Evolutionary conservation across 2,329 filamentous ascomycete genomes (phyloP).

Genomic region (Aaosphaeria pasadenensis): DNA sequence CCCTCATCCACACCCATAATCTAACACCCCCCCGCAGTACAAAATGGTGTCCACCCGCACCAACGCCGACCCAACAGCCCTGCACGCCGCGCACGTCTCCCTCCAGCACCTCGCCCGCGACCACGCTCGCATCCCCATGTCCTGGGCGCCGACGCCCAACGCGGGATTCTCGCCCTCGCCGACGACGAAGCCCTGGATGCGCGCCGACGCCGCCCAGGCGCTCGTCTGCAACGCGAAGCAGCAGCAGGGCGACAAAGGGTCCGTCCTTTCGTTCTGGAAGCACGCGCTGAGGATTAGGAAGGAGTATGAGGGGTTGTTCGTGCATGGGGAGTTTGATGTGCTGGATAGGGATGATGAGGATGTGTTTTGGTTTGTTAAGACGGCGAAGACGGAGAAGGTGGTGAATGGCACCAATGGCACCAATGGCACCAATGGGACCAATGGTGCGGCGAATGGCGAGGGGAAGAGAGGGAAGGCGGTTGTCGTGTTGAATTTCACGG

Average conservation of each 20-base stretch:
- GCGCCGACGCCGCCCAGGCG: constrained; percentile 53
- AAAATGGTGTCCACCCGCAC: constrained; percentile 29
- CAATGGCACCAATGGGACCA: constrained; percentile 25
- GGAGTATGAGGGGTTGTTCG: constrained; percentile 56
- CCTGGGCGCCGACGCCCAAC: constrained; percentile 57
- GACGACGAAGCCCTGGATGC: constrained; percentile 57
- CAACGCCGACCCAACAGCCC: constrained; percentile 27
- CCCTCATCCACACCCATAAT: background rate
- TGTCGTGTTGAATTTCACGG: constrained; percentile 35
- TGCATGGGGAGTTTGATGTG: constrained; percentile 58
- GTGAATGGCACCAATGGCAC: constrained; percentile 36
- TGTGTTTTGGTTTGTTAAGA: constrained; percentile 53
- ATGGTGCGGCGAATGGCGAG: constrained; percentile 26
- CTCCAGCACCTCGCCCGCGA: constrained; percentile 62
- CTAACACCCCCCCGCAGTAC: constrained; percentile 22
- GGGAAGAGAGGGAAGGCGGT: constrained; percentile 32
- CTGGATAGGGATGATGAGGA: constrained; percentile 51
- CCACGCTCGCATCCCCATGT: constrained; percentile 66
- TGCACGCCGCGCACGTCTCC: constrained; percentile 49
- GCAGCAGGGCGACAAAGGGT: constrained; percentile 44
- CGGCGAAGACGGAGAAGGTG: constrained; percentile 24
- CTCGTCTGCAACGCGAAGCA: constrained; percentile 54
- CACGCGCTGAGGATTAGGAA: constrained; percentile 54
- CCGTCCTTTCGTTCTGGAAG: constrained; percentile 62
- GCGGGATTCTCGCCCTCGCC: constrained; percentile 55